Base-by-base conservation (phyloP, 139 green algal species). In the Astrephomene gubernaculifera region DNA sequence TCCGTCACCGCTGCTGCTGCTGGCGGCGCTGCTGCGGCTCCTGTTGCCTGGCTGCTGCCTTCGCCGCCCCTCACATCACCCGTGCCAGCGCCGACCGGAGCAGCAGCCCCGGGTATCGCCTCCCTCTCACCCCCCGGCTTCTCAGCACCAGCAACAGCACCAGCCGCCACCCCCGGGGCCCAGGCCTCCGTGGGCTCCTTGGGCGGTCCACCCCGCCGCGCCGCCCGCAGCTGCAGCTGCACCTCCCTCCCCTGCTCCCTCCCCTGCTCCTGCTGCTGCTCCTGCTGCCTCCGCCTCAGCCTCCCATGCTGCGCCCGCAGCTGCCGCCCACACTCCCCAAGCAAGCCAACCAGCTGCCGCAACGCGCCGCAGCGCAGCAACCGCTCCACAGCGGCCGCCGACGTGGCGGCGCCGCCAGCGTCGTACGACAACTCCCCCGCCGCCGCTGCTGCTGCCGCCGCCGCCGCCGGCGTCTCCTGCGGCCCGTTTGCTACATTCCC, bases 401-500 rank as follows among this genome's bases (percentile, higher is more conserved):
- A 29, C 10, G n/a, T 38, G 22, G 38, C 29, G 39, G 39, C 41
- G 57, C 39, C 76, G 27, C 60, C 76, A 43, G 14, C 33, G 76
- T 83, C 76, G 29, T 41, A 43, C 31, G 60, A 41, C 25, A 83
- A 39, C 29, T 72, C 60, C n/a, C n/a, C n/a, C n/a, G n/a, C n/a
- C n/a, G n/a, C n/a, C n/a, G n/a, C n/a, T n/a, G n/a, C n/a, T n/a
- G n/a, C n/a, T n/a, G n/a, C n/a, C n/a, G n/a, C n/a, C n/a, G n/a
- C n/a, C 6, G 41, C 27, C 4, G 60, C 7, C 2, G 61, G 39
- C 14, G 76, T 60, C 39, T 39, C 29, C 29, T 60, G 76, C 22
- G 76, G 76, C 33, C 76, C 76, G 39, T 36, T 44, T 29, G 76
- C 76, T 17, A 83, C 72, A 43, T 83, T 83, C 41, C 76, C 76